Conservation (phyloP, 495 filamentous ascomycete species). For the Podospora conica region DNA sequence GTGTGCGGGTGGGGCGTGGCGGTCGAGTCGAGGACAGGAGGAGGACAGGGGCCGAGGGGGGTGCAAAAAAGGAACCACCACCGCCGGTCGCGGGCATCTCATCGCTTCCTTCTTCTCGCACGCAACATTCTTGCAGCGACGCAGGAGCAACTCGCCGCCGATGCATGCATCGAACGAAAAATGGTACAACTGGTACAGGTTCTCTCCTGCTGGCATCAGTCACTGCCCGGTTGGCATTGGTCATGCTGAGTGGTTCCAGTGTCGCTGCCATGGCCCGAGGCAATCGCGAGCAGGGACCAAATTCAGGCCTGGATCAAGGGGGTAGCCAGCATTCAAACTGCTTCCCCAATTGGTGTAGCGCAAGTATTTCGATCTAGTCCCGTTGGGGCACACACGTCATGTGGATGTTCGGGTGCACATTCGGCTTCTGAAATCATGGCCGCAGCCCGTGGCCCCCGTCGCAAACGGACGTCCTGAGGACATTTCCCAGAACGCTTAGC, state of each 20-base stretch:
- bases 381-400: slow-evolving; percentile 1
- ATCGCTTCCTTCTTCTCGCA: background rate
- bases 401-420: slow-evolving; percentile 20
- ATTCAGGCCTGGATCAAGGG: background rate
- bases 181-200: background rate
- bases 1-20: background rate
- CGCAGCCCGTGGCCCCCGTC: slow-evolving; percentile 2
- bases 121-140: too few relatives aligned
- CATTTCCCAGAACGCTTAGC: slow-evolving; percentile 20
- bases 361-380: background rate
- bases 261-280: background rate
- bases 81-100: slow-evolving; percentile 1
- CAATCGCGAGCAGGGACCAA: background rate
- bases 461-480: slow-evolving; percentile 21
- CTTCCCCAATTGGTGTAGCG: slow-evolving; percentile 2
- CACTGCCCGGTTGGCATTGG: background rate
- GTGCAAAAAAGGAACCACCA: slow-evolving; percentile 14
- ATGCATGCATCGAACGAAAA: background rate
- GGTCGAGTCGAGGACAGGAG: slow-evolving; percentile 3
- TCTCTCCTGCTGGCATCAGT: background rate
- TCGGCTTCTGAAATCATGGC: slow-evolving; percentile 23
- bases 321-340: slow-evolving; percentile 2
- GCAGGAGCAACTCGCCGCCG: background rate
- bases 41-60: slow-evolving; percentile 6
- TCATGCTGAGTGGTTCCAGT: background rate